Percentiles rank a stretch among this genome's conserved stretches.
phyloP scores from a whole-genome alignment of 495 filamentous ascomycete genomes.

The Neurospora hispaniola region DNA sequence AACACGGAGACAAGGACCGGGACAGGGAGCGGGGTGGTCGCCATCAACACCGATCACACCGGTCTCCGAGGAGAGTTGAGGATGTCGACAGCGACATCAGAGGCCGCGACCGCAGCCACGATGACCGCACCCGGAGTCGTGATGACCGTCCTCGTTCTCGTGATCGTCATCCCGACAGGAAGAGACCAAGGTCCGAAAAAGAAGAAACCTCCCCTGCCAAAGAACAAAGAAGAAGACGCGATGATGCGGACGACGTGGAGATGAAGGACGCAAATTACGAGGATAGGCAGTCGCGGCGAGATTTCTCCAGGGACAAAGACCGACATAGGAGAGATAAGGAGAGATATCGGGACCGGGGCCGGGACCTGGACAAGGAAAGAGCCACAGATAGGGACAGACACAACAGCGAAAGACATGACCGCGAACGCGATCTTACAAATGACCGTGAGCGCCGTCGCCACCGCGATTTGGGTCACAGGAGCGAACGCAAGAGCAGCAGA shows the following conservation, averaged over 20 bases:
- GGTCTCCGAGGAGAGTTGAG: slow-evolving; percentile 11
- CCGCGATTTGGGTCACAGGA: background rate
- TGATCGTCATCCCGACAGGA: background rate
- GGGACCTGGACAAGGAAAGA: slow-evolving; percentile 15
- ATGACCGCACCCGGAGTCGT: background rate
- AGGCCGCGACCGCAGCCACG: background rate
- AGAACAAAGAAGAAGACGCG: background rate
- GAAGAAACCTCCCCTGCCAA: background rate
- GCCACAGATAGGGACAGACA: slow-evolving; percentile 3
- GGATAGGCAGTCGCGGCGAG: background rate
- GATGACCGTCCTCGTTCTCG: background rate
- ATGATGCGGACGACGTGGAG: background rate
- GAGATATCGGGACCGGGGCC: background rate
- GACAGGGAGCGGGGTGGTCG: slow-evolving; percentile 9
- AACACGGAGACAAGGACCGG: background rate
- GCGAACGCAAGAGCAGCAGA: background rate
- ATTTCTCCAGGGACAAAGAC: background rate
- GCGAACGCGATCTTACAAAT: slow-evolving; percentile 12
- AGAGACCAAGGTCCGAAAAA: background rate
- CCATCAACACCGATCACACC: slow-evolving; percentile 18
- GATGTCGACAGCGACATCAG: slow-evolving; percentile 1
- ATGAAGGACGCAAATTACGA: background rate
- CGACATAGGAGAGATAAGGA: slow-evolving; percentile 8
- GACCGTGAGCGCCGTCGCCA: slow-evolving; percentile 10
- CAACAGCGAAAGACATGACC: slow-evolving; percentile 8